A percentile compares a stretch with the other conserved stretches of the same genome.
phyloP scores from a whole-genome alignment of 768 basidiomycete genomes.

The Tricholoma flavovirens region DNA sequence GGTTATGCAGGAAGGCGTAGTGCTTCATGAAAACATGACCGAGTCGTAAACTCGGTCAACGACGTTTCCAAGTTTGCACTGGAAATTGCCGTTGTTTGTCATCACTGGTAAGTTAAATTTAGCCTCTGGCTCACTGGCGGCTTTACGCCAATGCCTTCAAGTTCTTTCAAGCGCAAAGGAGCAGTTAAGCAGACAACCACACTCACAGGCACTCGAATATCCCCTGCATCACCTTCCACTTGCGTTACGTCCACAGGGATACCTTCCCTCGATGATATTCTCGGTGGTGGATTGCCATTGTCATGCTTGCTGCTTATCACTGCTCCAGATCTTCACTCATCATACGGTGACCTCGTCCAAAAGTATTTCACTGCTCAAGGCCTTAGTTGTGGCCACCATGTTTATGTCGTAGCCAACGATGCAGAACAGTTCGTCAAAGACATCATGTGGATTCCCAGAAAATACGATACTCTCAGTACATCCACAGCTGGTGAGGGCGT shows the following conservation, averaged over 20 bases:
- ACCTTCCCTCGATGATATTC: constrained; percentile 89
- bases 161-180: constrained; percentile 74
- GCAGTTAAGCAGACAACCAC: constrained; percentile 36
- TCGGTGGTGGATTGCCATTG: constrained; percentile 87
- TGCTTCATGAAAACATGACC: background rate
- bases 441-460: constrained; percentile 73
- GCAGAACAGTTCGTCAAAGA: constrained; percentile 54
- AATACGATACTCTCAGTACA: background rate
- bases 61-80: too few species aligned
- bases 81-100: too few species aligned
- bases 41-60: too few species aligned
- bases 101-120: background rate
- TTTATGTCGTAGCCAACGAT: constrained; percentile 60
- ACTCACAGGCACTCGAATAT: constrained; percentile 51
- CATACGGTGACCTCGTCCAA: constrained; percentile 79
- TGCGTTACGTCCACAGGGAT: constrained; percentile 79
- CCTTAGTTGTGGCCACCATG: constrained; percentile 60
- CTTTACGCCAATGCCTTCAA: constrained; percentile 46
- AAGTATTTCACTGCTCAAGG: constrained; percentile 91
- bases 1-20: background rate
- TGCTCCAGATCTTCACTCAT: constrained; percentile 82
- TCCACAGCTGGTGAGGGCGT: constrained; percentile 17
- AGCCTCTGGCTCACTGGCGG: background rate
- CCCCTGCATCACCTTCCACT: constrained; percentile 50
- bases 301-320: constrained; percentile 67